These are phyloP conservation scores for Calonectria leucothoes DNA, from an alignment of 2,329 filamentous ascomycete species.

Conservation along the genomic window DNA sequence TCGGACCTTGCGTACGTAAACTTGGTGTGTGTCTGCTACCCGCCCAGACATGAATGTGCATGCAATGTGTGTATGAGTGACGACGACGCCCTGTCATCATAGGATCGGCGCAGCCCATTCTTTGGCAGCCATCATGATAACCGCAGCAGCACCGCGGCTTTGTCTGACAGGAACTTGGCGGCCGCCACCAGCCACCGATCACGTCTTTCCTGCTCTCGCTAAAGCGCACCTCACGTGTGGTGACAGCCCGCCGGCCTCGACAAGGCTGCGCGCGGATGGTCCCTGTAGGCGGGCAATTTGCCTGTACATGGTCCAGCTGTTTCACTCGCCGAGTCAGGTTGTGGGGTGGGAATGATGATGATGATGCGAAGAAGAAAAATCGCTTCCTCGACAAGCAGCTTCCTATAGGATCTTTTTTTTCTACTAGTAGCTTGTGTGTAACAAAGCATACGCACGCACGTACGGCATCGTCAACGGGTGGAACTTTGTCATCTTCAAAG, in stretches of 20 bases:
- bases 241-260: neutral
- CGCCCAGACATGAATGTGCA: too few species aligned
- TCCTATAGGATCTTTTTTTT: neutral
- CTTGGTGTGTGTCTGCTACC: neutral
- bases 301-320: neutral
- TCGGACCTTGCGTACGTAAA: neutral
- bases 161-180: neutral
- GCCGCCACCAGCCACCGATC: constrained; percentile 5
- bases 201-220: constrained; percentile 1
- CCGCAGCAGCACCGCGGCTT: neutral
- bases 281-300: neutral
- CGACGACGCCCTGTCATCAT: neutral
- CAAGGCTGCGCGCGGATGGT: neutral
- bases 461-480: neutral
- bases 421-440: neutral
- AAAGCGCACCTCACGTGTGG: neutral
- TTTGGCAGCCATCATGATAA: neutral
- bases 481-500: neutral
- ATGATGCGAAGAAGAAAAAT: neutral
- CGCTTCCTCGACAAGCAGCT: neutral
- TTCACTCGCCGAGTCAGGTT: neutral
- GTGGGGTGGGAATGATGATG: neutral
- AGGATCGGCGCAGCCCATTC: neutral
- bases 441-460: neutral
- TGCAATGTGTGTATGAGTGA: too few species aligned